Evolutionary conservation across 768 basidiomycete species (phyloP), one percentile per base, ranked within the genome.

Genomic region (Galerina marginata): DNA sequence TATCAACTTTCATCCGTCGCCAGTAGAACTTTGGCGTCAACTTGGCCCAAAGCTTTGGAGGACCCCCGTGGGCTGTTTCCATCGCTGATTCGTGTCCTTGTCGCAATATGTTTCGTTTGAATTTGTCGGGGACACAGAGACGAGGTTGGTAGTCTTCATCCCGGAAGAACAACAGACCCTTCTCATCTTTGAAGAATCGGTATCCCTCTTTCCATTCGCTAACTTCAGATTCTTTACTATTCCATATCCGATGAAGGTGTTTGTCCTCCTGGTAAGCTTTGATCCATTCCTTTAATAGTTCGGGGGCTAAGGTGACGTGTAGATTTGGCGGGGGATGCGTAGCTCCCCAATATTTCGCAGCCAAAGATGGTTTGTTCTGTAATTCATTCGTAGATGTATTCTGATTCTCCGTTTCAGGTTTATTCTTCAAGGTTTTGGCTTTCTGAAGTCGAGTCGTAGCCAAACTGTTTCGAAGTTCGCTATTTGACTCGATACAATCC

Each of bases 141-240:
- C 54, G 16, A 10, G 46, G n/a, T 9, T 44, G 42, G 45, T 33
- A 49, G 16, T 55, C 54, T 2, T 39, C 47, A 40, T 60, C 59
- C 7, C n/a, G 10, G 38, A 60, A 60, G 29, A 36, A 60, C 11
- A 60, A n/a, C 1, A 60, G 38, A 1, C 59, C 59, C 3, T 49
- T 48, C 11, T 9, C 15, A 7, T 33, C 44, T 26, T 55, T 47
- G 2, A 51, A 51, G 26, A 26, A 51, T 3, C 49, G 20, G 14
- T 29, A 36, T 2, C 49, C 49, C 4, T 9, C 16, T 29, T 51
- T 29, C 49, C 36, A 29, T 14, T 29, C 36, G 33, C 14, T 29
- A 5, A 51, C 29, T 29, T 15, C 23, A 4, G 29, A 29, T 51
- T 51, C 49, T 6, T 29, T 14, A 7, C 16, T 37, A 37, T 36